Evolutionary conservation across 495 filamentous ascomycete genomes (phyloP), one percentile per base, ranked within the genome.

Genomic region (Xylaria curta): DNA sequence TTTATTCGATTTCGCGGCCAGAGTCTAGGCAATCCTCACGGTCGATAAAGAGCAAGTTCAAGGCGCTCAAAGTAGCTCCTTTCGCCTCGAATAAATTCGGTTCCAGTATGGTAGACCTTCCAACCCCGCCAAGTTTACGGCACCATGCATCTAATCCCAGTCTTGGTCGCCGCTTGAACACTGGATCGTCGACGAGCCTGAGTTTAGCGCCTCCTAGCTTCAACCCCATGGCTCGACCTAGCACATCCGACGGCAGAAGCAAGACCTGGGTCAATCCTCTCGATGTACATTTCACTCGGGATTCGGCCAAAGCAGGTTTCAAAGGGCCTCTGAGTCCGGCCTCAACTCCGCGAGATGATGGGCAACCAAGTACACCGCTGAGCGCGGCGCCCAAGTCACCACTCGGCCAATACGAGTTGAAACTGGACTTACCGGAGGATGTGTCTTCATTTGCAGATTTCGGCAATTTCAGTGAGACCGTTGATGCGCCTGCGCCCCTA

Each of bases 221-320:
- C 76, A 17, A 36, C 72, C 24, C 71, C 74, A 42, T 78, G 75
- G 26, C 81, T 78, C 15, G 75, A 51, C 69, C 69, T 10, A 71
- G 68, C 10, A 84, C 82, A 10, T 72, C 84, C 0, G 78, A 77
- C 69, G 73, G 75, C 69, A 71, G 72, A 72, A 66, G 36, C 62
- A 79, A 78, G 61, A 63, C 71, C 21, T 84, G 81, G 82, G 78
- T 81, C 36, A 82, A 79, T 51, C 82, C 82, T 8, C 74, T 82
- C n/a, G 82, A 85, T 36, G 77, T 83, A 61, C 79, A 83, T 60
- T 82, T 81, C 58, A 56, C 65, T 28, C 78, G 72, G 59, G 63
- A 58, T 13, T 63, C 70, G 3, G 64, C 79, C 24, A 71, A 46
- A 21, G 10, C 8, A 42, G 53, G 59, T 0, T 31, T 60, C 19